phyloP scores from a whole-genome alignment of 2,329 filamentous ascomycete genomes.

The Coccinonectria pachysandricola region DNA sequence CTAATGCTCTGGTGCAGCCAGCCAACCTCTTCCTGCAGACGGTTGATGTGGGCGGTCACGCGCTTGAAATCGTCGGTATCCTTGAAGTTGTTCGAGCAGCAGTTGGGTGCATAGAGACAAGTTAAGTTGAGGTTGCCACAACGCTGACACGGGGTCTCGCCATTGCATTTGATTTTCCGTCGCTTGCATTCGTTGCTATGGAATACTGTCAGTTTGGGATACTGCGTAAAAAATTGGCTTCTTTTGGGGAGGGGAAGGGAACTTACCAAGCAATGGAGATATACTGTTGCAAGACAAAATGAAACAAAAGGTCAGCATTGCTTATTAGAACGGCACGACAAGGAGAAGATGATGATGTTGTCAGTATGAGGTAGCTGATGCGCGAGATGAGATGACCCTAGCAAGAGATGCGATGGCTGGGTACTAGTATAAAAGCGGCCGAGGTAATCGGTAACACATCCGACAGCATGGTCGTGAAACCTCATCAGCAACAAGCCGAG shows the following conservation, averaged over 20 bases:
- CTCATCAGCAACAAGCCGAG: too few species aligned
- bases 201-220: too few species aligned
- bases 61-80: conserved; percentile 84
- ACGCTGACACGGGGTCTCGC: conserved; percentile 55
- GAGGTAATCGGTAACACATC: too few species aligned
- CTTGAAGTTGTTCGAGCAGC: conserved; percentile 70
- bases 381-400: neutral
- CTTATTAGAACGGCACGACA: neutral
- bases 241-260: too few species aligned
- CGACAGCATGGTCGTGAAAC: too few species aligned
- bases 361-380: neutral
- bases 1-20: conserved; percentile 63
- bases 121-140: conserved; percentile 58
- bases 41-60: conserved; percentile 63
- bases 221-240: too few species aligned
- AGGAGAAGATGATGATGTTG: neutral
- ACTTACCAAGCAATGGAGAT: conserved; percentile 53
- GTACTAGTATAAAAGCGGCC: neutral
- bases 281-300: conserved; percentile 30
- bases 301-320: conserved; percentile 10
- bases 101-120: conserved; percentile 57
- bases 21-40: conserved; percentile 77
- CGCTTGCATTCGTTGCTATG: conserved; percentile 61
- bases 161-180: conserved; percentile 68
- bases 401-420: neutral